phyloP scores from a whole-genome alignment of 2,329 filamentous ascomycete genomes.

The Mollisia scopiformis region DNA sequence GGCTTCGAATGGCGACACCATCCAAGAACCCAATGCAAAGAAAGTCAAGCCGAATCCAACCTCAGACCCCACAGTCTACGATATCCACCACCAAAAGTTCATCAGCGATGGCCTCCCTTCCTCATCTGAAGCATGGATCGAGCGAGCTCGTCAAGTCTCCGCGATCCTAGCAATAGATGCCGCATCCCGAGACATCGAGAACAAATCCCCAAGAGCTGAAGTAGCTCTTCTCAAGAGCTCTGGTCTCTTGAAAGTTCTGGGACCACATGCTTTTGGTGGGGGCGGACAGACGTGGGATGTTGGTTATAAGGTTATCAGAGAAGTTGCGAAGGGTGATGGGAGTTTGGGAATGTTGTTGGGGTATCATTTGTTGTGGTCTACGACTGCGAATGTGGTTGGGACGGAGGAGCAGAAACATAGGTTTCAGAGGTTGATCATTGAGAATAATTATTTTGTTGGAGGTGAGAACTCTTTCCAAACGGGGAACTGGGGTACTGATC shows the following conservation, averaged over 20 bases:
- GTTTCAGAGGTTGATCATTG: conserved; percentile 57
- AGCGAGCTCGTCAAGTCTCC: conserved; percentile 51
- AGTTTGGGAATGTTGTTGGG: conserved; percentile 68
- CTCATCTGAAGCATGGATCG: conserved; percentile 47
- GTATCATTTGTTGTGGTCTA: conserved; percentile 67
- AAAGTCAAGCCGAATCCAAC: conserved; percentile 18
- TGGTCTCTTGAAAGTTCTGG: conserved; percentile 53
- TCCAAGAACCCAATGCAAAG: conserved; percentile 4
- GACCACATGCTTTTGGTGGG: conserved; percentile 52
- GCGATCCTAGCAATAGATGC: conserved; percentile 53
- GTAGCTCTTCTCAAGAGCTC: conserved; percentile 54
- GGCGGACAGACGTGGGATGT: conserved; percentile 56
- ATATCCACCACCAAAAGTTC: conserved; percentile 42
- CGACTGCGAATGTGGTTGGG: conserved; percentile 62
- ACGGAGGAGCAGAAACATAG: conserved; percentile 61
- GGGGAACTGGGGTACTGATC: background rate
- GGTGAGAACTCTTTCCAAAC: conserved; percentile 38
- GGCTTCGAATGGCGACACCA: background rate
- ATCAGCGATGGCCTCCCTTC: conserved; percentile 41
- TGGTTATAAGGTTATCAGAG: conserved; percentile 61
- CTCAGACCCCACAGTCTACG: conserved; percentile 45
- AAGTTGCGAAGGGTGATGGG: conserved; percentile 67
- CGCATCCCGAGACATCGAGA: conserved; percentile 49
- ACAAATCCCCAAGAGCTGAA: conserved; percentile 55
- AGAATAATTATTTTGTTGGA: conserved; percentile 68